Evolutionary conservation across 1,284 basidiomycete genomes (phyloP).

Genomic region (Cutaneotrichosporon daszewskae): DNA sequence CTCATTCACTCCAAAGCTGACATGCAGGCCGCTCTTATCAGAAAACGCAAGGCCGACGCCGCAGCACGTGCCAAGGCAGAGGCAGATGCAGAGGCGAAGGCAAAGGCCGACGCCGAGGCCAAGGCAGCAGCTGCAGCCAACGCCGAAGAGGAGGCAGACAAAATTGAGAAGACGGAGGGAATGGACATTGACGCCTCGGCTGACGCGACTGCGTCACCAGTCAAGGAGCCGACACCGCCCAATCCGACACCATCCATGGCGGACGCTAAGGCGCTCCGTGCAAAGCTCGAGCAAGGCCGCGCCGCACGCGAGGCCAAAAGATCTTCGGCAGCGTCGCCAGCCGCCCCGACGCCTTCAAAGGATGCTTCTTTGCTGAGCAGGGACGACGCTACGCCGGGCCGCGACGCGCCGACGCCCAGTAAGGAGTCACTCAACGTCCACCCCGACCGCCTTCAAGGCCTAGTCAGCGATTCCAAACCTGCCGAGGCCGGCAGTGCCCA

Average conservation of each 20-base stretch:
- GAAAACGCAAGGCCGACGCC: slow-evolving; percentile 9
- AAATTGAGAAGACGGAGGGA: neutral
- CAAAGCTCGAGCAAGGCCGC: slow-evolving; percentile 25
- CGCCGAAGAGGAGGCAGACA: neutral
- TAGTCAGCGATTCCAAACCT: too few relatives aligned
- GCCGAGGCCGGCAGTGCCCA: too few relatives aligned
- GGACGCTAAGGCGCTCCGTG: slow-evolving; percentile 23
- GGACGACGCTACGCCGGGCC: too few relatives aligned
- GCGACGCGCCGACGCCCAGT: too few relatives aligned
- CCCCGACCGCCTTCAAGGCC: neutral
- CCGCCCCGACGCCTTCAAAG: slow-evolving; percentile 1
- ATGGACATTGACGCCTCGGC: too few relatives aligned
- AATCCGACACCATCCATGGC: slow-evolving; percentile 7
- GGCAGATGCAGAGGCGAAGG: slow-evolving; percentile 2
- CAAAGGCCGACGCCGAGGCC: slow-evolving; percentile 1
- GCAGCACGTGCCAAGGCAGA: slow-evolving; percentile 8
- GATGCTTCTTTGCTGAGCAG: neutral
- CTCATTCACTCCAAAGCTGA: neutral
- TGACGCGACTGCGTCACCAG: too few relatives aligned
- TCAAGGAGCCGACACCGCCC: neutral
- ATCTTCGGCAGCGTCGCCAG: neutral
- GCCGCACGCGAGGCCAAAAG: slow-evolving; percentile 4
- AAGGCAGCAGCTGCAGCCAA: too few relatives aligned
- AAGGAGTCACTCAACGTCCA: neutral
- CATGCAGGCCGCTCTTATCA: too few relatives aligned